Evolutionary conservation across 768 basidiomycete species (phyloP), one percentile per base, ranked within the genome.

Genomic region (Lactarius indigo): DNA sequence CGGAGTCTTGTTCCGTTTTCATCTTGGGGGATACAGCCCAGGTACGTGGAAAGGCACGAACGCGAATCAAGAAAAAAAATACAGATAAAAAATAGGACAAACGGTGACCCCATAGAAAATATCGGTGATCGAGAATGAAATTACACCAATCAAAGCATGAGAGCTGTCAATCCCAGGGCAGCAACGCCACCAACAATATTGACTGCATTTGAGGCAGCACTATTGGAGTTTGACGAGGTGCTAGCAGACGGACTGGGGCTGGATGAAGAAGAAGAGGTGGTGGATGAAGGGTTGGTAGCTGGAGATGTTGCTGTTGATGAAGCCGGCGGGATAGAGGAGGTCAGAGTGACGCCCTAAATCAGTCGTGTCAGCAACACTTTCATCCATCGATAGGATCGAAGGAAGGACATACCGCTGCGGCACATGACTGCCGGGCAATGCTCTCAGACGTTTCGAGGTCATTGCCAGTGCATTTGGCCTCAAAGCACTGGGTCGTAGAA

Each of bases 401-500:
- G 15, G 30, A 33, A 15, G 28, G 28, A 64, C 66, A n/a, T 77
- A 88, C 87, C 50, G 83, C 85, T 54, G 78, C 75, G 0, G 72
- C 72, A 67, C 87, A 88, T 52, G 84, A 69, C 2, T 69, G 57
- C 57, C 79, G 74, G 7, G 87, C 81, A 61, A 73, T 75, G 0
- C 63, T 23, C 59, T 82, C 73, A n/a, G 87, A 84, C 15, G 59
- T 70, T 30, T 69, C 37, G 64, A 87, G 78, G 72, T 88, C 86
- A 13, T 41, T 44, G 57, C 80, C 82, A 0, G 69, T 66, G 79
- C 89, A 90, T n/a, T 75, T 69, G 5, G 58, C 42, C 59, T 74
- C 26, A 67, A 89, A 82, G 76, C 88, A 90, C 0, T 70, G 1
- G 42, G 84, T 83, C 57, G 81, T 80, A 61, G 74, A 73, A 44